phyloP scores from a whole-genome alignment of 2,329 filamentous ascomycete species.

The Trichoderma citrinoviride region DNA sequence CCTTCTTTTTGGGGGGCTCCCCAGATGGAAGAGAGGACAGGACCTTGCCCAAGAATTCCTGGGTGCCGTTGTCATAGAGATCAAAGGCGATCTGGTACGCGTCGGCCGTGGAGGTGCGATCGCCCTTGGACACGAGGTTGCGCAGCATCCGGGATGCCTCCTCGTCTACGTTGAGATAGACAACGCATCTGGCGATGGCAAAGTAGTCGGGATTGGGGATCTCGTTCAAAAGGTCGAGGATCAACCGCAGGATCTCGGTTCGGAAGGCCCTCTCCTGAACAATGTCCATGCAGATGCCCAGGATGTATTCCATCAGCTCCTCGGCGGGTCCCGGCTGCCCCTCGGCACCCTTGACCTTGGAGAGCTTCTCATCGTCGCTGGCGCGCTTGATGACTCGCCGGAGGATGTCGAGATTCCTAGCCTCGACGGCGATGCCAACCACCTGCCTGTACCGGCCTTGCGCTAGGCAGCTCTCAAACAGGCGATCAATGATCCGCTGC shows the following conservation, averaged over 20 bases:
- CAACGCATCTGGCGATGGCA: conserved; percentile 94
- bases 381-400: conserved; percentile 83
- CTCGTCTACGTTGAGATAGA: conserved; percentile 88
- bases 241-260: conserved; percentile 79
- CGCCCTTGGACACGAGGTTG: conserved; percentile 75
- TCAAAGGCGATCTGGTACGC: conserved; percentile 99
- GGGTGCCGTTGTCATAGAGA: conserved; percentile 96
- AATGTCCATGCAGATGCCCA: conserved; percentile 96
- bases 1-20: conserved; percentile 39
- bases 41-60: conserved; percentile 92
- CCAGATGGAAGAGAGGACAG: conserved; percentile 70
- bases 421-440: conserved; percentile 93
- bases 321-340: conserved; percentile 64
- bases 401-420: conserved; percentile 85
- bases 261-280: conserved; percentile 90
- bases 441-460: conserved; percentile 91
- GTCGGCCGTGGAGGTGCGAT: conserved; percentile 73
- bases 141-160: conserved; percentile 85
- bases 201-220: conserved; percentile 95
- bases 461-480: conserved; percentile 87
- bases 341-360: conserved; percentile 54
- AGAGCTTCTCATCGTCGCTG: conserved; percentile 77
- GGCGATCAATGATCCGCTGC: conserved; percentile 77
- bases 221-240: conserved; percentile 92
- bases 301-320: conserved; percentile 93